These are phyloP conservation scores for Poa annua DNA, from an alignment of 176 grass and related monocot genomes.

Conservation along the genomic window DNA sequence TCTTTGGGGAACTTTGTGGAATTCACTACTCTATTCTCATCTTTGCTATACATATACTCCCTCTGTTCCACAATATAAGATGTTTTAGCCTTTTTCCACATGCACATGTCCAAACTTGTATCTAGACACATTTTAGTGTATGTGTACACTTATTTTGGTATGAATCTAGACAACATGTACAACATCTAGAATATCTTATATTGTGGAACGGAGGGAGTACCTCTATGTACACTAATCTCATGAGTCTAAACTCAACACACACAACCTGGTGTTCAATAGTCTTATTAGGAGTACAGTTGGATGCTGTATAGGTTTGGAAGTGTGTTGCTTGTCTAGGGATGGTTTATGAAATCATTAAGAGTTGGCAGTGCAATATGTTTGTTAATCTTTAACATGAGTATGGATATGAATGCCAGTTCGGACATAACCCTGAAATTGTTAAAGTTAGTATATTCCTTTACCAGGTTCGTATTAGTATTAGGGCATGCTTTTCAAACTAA, in stretches of 20 bases:
- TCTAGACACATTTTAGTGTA: too few species aligned
- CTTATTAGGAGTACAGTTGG: slow-evolving; percentile 12
- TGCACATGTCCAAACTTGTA: too few species aligned
- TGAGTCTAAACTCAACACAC: background rate
- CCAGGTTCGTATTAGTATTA: background rate
- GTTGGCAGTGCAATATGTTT: background rate
- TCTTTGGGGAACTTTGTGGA: background rate
- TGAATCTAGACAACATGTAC: too few species aligned
- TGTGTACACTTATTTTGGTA: too few species aligned
- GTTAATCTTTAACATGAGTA: background rate
- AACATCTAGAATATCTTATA: too few species aligned
- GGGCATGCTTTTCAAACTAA: background rate
- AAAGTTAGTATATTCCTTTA: slow-evolving; percentile 21
- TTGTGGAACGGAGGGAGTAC: too few species aligned
- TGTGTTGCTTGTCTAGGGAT: background rate
- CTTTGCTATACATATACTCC: background rate
- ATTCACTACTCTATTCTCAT: slow-evolving; percentile 17
- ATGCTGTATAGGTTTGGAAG: slow-evolving; percentile 10
- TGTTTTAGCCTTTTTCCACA: too few species aligned
- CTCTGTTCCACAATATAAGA: too few species aligned
- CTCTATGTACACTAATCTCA: background rate
- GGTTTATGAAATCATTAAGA: slow-evolving; percentile 16
- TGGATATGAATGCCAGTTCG: background rate
- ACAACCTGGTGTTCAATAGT: background rate
- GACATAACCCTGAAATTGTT: background rate